phyloP scores from a whole-genome alignment of 2,329 filamentous ascomycete species.

The Cladosporium colombiae region DNA sequence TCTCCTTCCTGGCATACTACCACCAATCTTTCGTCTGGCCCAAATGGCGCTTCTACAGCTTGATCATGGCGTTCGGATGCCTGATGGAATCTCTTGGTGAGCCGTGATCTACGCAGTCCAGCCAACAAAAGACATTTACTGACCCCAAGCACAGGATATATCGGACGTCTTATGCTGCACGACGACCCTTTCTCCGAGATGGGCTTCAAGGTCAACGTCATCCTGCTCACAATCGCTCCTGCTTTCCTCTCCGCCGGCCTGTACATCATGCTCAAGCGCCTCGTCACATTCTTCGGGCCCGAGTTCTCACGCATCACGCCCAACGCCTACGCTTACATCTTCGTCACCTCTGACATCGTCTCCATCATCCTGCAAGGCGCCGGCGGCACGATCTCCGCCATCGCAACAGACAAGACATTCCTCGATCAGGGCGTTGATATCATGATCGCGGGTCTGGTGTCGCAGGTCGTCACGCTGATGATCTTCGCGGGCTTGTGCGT shows the following conservation, averaged over 20 bases:
- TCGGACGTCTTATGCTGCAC: constrained; percentile 44
- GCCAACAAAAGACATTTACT: not conserved
- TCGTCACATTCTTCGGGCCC: constrained; percentile 41
- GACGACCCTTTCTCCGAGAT: constrained; percentile 46
- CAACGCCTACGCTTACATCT: constrained; percentile 52
- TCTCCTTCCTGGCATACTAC: constrained; percentile 36
- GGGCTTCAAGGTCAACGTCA: constrained; percentile 47
- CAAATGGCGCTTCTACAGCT: constrained; percentile 44
- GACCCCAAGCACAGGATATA: constrained; percentile 40
- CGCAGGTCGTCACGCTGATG: constrained; percentile 54
- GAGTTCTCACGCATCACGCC: constrained; percentile 29
- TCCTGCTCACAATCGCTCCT: constrained; percentile 46
- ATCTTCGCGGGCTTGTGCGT: constrained; percentile 45
- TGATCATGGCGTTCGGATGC: constrained; percentile 44
- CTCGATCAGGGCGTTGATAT: constrained; percentile 41
- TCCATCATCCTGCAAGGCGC: constrained; percentile 57
- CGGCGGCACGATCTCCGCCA: constrained; percentile 51
- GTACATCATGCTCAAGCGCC: constrained; percentile 47
- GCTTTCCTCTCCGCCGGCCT: constrained; percentile 49
- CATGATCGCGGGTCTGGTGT: constrained; percentile 58
- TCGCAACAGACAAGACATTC: constrained; percentile 42
- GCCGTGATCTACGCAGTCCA: not conserved
- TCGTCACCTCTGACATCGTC: constrained; percentile 57
- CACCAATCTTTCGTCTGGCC: constrained; percentile 36
- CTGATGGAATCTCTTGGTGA: constrained; percentile 38